These are phyloP conservation scores for Penicillium sp. DNA, from an alignment of 2,329 filamentous ascomycete species.

Conservation along the genomic window DNA sequence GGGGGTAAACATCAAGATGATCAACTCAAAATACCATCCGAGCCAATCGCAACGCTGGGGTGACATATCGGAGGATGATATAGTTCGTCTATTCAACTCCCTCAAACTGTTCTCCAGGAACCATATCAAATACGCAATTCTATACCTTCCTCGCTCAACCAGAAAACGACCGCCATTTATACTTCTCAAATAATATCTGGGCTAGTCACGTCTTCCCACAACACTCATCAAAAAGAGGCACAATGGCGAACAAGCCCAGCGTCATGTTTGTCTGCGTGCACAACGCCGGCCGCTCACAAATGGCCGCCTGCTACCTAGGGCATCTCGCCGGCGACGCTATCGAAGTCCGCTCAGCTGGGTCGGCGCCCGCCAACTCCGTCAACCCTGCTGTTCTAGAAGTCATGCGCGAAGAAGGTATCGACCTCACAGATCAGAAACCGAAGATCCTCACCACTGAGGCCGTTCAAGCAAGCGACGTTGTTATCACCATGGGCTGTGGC, in stretches of 20 bases:
- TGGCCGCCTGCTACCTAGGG: conserved; percentile 22
- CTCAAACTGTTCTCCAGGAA: background rate
- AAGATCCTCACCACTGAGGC: conserved; percentile 23
- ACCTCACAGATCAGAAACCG: conserved; percentile 21
- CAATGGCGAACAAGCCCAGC: conserved; percentile 19
- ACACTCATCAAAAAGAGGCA: background rate
- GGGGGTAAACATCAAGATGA: background rate
- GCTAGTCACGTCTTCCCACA: background rate
- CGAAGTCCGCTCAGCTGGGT: conserved; percentile 25
- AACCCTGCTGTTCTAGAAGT: conserved; percentile 22
- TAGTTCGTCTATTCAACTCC: background rate
- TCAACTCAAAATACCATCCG: background rate
- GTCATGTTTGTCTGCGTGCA: conserved; percentile 27
- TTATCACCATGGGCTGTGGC: conserved; percentile 28
- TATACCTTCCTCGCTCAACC: too few species aligned
- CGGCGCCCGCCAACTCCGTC: conserved; percentile 23
- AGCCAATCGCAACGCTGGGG: background rate
- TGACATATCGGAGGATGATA: background rate
- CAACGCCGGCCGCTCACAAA: conserved; percentile 27
- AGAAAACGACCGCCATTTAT: too few species aligned
- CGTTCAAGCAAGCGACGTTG: conserved; percentile 21
- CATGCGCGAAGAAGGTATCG: conserved; percentile 26
- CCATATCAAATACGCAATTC: too few species aligned
- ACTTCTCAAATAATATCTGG: background rate
- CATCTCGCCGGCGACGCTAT: conserved; percentile 18